Evolutionary conservation across 192 early-diverging fungal species (phyloP).

Genomic region (Linnemannia schmuckeri): DNA sequence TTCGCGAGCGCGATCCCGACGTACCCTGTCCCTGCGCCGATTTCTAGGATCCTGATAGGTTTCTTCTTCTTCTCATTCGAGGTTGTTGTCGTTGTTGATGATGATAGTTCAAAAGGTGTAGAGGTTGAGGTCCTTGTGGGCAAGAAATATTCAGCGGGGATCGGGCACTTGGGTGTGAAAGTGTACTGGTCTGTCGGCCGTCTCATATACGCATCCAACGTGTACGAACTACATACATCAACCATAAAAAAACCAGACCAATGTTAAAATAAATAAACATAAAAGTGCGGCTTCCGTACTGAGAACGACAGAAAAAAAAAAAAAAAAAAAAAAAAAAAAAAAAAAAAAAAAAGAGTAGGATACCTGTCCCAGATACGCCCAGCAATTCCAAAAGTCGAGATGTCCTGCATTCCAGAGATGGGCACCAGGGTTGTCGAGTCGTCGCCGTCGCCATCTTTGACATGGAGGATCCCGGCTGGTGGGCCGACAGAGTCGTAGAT

Average conservation of each 20-base stretch:
- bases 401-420: conserved; percentile 53
- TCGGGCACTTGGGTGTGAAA: conserved; percentile 54
- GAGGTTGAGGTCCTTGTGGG: neutral
- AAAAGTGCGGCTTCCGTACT: no score
- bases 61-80: neutral
- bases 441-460: conserved; percentile 2
- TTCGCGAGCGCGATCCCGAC: conserved; percentile 62
- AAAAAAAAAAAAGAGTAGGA: neutral
- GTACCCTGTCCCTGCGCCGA: conserved; percentile 69
- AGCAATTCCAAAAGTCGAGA: conserved; percentile 62
- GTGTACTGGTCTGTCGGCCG: conserved; percentile 30
- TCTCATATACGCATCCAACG: conserved; percentile 55
- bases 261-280: neutral
- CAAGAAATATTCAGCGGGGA: conserved; percentile 56
- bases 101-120: neutral
- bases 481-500: conserved; percentile 37
- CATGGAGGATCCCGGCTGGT: conserved; percentile 1
- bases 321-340: neutral
- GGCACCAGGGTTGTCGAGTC: conserved; percentile 9
- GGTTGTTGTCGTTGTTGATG: neutral
- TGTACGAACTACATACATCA: conserved; percentile 57
- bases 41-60: conserved; percentile 58
- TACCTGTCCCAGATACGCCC: conserved; percentile 70
- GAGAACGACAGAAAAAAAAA: neutral
- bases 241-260: neutral